Conservation (phyloP, 768 basidiomycete species). For the Heimioporus sp. region DNA sequence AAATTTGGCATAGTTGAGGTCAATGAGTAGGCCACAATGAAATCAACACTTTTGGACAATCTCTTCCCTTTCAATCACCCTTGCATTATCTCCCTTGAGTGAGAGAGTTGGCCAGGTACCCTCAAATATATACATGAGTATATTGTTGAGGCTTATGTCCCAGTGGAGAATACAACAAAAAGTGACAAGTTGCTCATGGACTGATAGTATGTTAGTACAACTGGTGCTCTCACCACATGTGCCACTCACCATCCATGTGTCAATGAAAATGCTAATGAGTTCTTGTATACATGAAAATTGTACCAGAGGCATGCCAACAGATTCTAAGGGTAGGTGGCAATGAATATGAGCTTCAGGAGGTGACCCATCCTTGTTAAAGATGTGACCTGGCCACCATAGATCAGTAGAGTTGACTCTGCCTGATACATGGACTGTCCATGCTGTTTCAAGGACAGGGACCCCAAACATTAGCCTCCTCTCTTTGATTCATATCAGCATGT, state of each 20-base stretch:
- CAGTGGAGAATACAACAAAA: not conserved
- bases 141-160: not conserved
- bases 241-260: not conserved
- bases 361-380: not conserved
- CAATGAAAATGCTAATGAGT: not conserved
- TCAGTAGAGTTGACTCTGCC: not conserved
- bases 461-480: not conserved
- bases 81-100: no score
- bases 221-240: not conserved
- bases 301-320: not conserved
- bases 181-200: not conserved
- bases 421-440: not conserved
- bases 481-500: not conserved
- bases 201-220: not conserved
- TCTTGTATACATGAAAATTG: not conserved
- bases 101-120: no score
- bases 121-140: not conserved
- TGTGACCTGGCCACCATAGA: not conserved
- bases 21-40: no score
- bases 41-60: no score
- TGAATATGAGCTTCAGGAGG: not conserved
- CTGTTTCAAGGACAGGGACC: not conserved
- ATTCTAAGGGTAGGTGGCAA: not conserved
- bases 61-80: no score
- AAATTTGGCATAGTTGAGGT: no score